Base-by-base conservation (phyloP, 2,329 filamentous ascomycete genomes). In the Fusarium stilboides region DNA sequence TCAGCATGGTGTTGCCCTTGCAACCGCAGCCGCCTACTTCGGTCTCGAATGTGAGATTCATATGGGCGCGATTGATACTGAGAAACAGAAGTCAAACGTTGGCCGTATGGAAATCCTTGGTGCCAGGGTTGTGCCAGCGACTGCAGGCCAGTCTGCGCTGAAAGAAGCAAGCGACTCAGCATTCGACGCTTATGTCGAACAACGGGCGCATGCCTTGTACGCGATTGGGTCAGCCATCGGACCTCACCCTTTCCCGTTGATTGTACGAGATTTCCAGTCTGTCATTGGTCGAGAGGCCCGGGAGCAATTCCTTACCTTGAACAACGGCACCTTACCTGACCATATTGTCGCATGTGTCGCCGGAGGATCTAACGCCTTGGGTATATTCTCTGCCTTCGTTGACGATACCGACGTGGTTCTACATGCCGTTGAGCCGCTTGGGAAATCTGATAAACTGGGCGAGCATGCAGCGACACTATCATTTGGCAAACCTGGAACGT, bases 71-170 rank as follows among this genome's bases (percentile, higher is more conserved):
- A 24, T 62, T 3, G 59, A 62, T 37, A 62, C 33, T 0, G 31
- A 56, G 14, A 62, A 62, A 9, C 59, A 62, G 10, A 62, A 56
- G 8, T 62, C 59, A 2, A 62, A 56, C 6, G 57, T 62, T 34
- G 57, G 47, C 2, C 47, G 59, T 2, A 62, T 62, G 47, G 22
- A 62, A 1, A 46, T 62, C 7, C 59, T 62, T 0, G 59, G 59
- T 0, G 47, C 57, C 0, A 37, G 2, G 0, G 59, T 62, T 4
- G 14, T 62, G 1, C 5, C 57, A 15, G 47, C 57, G 10, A 62
- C 57, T 1, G 5, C 33, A 13, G 59, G 57, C 0, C 59, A 62
- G 36, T 62, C 59, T 19, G 59, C 57, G 5, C 8, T 62, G 5
- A 56, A 56, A 36, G 59, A 62, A 3, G 57, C 57, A 5, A 62